Evolutionary conservation across 2,329 filamentous ascomycete genomes (phyloP), one percentile per base, ranked within the genome.

Genomic region (Orbilia javanica): DNA sequence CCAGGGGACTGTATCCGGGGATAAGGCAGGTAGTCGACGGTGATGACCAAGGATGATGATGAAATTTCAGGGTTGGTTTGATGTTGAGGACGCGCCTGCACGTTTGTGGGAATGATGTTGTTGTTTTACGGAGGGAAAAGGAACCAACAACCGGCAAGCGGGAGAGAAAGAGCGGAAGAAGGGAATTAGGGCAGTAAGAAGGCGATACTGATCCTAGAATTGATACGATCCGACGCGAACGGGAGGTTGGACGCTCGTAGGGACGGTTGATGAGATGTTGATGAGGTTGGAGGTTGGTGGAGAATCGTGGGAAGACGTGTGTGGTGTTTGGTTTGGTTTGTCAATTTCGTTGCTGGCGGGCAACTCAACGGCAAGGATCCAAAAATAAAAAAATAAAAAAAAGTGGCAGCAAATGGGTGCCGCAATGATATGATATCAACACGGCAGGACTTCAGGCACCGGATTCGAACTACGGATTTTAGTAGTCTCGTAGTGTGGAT

Each of bases 51-150:
- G 13, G 18, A 27, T 50, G 39, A 39, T 44, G 67, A 36, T 60
- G 46, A 29, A 20, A 50, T 69, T 52, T 60, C 15, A 29, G 29
- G 44, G 57, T 50, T 55, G 29, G 44, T 48, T 50, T 55, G 20
- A 39, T 1, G 65, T 77, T 55, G 60, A 71, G 31, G 52, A 78
- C 74, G 74, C 74, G 74, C 74, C 74, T 68, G 74, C 74, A 78
- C 74, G 74, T 67, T 72, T 25, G 48, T 48, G 52, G 50, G 62
- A 63, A 31, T 36, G 62, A 67, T 71, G 70, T 74, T 71, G 67
- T 72, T 67, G 73, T 71, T 71, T 42, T 52, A 68, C 67, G 52
- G 68, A 62, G 74, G 62, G 74, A 55, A 18, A 39, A 22, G 18
- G 63, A 55, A 68, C 68, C 60, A 70, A 77, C 42, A 67, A 42